phyloP scores from a whole-genome alignment of 345 rosid species.

The Salix purpurea region DNA sequence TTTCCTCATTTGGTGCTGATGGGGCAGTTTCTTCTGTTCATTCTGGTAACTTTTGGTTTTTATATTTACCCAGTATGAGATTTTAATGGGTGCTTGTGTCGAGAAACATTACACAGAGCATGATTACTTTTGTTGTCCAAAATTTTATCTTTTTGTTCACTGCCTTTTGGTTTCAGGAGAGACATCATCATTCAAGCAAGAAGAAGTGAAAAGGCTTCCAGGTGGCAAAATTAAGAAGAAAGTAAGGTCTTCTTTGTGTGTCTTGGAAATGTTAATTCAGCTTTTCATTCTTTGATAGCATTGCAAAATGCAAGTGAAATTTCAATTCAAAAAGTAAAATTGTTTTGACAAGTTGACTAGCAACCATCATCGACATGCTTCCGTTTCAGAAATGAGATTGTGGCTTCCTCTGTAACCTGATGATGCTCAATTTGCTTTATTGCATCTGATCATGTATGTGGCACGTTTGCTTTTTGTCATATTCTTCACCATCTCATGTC shows the following conservation, averaged over 20 bases:
- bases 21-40: conserved; percentile 47
- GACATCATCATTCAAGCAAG: conserved; percentile 46
- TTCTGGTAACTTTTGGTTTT: conserved; percentile 14
- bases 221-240: conserved; percentile 94
- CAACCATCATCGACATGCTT: not conserved
- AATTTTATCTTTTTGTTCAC: not conserved
- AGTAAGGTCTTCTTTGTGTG: conserved; percentile 37
- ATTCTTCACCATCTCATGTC: not conserved
- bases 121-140: not conserved
- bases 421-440: not conserved
- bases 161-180: conserved; percentile 29
- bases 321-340: not conserved
- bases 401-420: not conserved
- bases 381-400: not conserved
- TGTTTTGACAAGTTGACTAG: not conserved
- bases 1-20: conserved; percentile 52
- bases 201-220: conserved; percentile 86
- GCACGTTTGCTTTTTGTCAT: not conserved
- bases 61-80: not conserved
- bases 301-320: not conserved
- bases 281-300: not conserved
- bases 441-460: not conserved
- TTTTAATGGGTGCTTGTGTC: not conserved
- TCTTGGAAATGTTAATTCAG: not conserved
- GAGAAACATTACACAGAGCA: not conserved